Evolutionary conservation across 495 filamentous ascomycete species (phyloP), one percentile per base, ranked within the genome.

Genomic region (Tuber melanosporum): DNA sequence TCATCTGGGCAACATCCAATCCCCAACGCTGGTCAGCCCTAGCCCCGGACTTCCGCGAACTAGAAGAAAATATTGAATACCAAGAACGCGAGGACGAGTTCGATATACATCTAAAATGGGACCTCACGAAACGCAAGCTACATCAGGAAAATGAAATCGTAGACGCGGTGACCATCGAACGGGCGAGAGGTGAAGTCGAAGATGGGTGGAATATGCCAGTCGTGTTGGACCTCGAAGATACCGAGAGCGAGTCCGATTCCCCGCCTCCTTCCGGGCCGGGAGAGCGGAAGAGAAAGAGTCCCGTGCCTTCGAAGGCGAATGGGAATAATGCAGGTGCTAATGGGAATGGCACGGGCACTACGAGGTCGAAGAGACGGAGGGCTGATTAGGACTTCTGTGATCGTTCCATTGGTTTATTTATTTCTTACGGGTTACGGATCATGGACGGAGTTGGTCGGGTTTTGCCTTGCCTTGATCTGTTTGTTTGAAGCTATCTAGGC

Each of bases 1-100:
- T 96, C 84, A 90, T 95, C 19, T 99, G 96, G 96, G 92, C 92
- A 32, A 94, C 96, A 72, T 90, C 93, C 43, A 93, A 91, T 26
- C 94, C 94, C 1, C 95, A 99, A 82, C 91, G 94, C 76, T 99
- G 95, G 95, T 97, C 94, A 44, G 95, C 95, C 0, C 89, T 99
- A 14, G 95, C 95, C 12, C 95, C 95, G 0, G 95, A 99, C 84
- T 99, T 99, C 83, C 93, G 89, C 47, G 95, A 99, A 84, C 93
- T 99, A 15, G 95, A 99, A 85, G 96, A 98, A 84, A 98, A 98
- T 76, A 93, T 97, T 17, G 94, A 97, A 85, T 98, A 98, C 82
- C 88, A 95, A 52, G 95, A 99, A 83, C 88, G 89, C 43, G 95
- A 98, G 85, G 96, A 98, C 82, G 95, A 99, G 81, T 99, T 98